Evolutionary conservation across 805 yeast species (phyloP), one percentile per base, ranked within the genome.

Genomic region (Kuraishia capsulata): DNA sequence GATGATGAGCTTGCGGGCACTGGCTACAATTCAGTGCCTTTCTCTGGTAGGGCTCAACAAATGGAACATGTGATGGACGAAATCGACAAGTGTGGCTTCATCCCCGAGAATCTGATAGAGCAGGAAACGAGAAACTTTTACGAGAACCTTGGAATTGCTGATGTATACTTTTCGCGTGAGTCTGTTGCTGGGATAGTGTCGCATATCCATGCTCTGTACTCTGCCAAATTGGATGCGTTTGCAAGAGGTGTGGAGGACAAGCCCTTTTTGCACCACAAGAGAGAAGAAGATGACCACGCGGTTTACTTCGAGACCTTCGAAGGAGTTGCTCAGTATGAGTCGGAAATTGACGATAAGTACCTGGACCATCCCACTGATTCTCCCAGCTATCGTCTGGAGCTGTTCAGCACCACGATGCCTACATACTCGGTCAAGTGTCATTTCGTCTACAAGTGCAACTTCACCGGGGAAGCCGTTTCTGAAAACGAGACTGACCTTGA

Each of bases 101-200:
- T 90, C 43, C 98, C 97, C 8, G 95, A 84, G 50, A 62, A 74
- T 40, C 68, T 87, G 50, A 84, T 90, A 47, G 96, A 88, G 60
- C 67, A 73, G 39, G 97, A 90, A 62, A 80, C 90, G 5, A 73
- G 69, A 42, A 88, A 96, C 94, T 89, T 90, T 57, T 92, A 92
- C 65, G 76, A 82, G 41, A 62, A 74, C 30, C 69, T 90, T 47
- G 96, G 96, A 20, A 87, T 90, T 42, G 96, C 89, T 54, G 96
- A 88, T 54, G 81, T 86, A 23, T 90, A 84, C 61, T 89, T 90
- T 56, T 92, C 92, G 32, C 76, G 82, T 45, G 96, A 90, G 54
- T 66, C 84, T 4, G 82, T 89, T 11, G 76, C 72, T 38, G 84
- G 81, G 43, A 83, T 90, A 47, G 89, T 85, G 14, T 73, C 81